These are phyloP conservation scores for Streptanthus diversifolius DNA, from an alignment of 345 rosid species.

Conservation along the genomic window DNA sequence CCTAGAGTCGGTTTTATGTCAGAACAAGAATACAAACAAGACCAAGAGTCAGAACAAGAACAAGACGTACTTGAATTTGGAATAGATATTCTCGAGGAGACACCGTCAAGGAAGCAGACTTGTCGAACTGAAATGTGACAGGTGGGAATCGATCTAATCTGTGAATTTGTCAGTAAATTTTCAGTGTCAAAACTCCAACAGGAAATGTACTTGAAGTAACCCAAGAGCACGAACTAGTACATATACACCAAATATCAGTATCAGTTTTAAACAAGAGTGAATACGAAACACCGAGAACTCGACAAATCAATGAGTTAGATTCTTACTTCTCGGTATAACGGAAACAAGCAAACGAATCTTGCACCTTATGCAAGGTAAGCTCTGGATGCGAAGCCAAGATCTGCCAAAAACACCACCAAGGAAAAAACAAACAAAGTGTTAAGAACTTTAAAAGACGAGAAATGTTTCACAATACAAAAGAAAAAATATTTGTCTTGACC, in stretches of 20 bases:
- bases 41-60: neutral
- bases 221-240: neutral
- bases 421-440: neutral
- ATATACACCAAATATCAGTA: neutral
- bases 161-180: slow-evolving; percentile 30
- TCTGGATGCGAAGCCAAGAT: slow-evolving; percentile 49
- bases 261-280: neutral
- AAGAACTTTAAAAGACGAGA: neutral
- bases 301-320: neutral
- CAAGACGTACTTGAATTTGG: slow-evolving; percentile 43
- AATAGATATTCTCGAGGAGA: slow-evolving; percentile 77
- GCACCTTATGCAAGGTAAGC: slow-evolving; percentile 49
- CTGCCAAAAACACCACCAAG: slow-evolving; percentile 25
- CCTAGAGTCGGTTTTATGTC: slow-evolving; percentile 39
- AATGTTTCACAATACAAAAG: neutral
- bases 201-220: neutral
- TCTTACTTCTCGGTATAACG: slow-evolving; percentile 54
- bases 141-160: slow-evolving; percentile 74
- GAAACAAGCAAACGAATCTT: slow-evolving; percentile 66
- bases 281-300: neutral
- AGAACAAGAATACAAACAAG: neutral
- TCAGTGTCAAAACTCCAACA: neutral
- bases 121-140: slow-evolving; percentile 65
- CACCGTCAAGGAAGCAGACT: slow-evolving; percentile 51
- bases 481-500: slow-evolving; percentile 35